Evolutionary conservation across 2,329 filamentous ascomycete species (phyloP).

Genomic region (Hymenoscyphus occultus): DNA sequence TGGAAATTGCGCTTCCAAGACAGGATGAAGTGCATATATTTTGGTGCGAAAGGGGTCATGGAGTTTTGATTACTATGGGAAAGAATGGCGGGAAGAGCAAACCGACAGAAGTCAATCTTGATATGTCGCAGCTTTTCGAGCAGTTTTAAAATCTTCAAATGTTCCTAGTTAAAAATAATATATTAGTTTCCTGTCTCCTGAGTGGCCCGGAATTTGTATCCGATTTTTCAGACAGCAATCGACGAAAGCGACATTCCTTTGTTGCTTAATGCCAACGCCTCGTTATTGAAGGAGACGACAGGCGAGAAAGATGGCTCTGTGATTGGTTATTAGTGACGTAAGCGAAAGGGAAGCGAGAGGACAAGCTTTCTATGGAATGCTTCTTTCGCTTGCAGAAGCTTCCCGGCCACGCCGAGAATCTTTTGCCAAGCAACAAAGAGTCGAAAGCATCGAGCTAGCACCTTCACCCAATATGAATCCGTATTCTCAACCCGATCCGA

Average conservation of each 20-base stretch:
- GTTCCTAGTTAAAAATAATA: no score
- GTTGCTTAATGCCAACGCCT: neutral
- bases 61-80: conserved; percentile 14
- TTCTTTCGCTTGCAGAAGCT: neutral
- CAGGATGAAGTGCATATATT: conserved; percentile 16
- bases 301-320: neutral
- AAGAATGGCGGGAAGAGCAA: conserved; percentile 16
- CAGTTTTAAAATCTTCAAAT: no score
- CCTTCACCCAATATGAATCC: neutral
- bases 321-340: neutral
- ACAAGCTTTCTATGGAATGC: neutral
- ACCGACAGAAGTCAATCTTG: conserved; percentile 15
- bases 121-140: conserved; percentile 8
- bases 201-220: neutral
- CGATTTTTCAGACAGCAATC: neutral
- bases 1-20: conserved; percentile 16
- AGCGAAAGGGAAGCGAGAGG: neutral
- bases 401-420: neutral
- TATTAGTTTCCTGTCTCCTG: no score
- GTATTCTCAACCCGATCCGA: neutral
- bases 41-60: conserved; percentile 16
- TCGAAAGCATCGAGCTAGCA: neutral
- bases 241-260: neutral
- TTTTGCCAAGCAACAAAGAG: neutral
- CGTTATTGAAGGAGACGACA: neutral